Base-by-base conservation (phyloP, 495 filamentous ascomycete species). In the Penicillium silybi region DNA sequence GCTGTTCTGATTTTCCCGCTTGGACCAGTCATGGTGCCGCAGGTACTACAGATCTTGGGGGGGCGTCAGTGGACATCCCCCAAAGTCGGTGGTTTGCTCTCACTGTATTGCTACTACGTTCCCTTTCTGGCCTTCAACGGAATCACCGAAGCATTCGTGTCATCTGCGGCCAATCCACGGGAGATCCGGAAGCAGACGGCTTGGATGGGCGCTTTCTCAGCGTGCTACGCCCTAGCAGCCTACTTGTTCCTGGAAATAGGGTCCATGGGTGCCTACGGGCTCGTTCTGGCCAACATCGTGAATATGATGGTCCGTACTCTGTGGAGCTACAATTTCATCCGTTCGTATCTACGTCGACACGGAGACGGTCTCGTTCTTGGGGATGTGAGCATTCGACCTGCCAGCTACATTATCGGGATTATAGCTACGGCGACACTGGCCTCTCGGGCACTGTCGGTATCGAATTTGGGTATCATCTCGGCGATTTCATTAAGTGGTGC, bases 71-170 rank as follows among this genome's bases (percentile, higher is more conserved):
- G 93, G 93, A 60, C 73, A 3, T 73, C 75, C 11, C 73, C 80
- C 2, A 76, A 80, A 35, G 78, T 85, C 7, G 82, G 80, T 34
- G 81, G 82, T n/a, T 81, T 91, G 5, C 74, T 98, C 9, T 79
- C 87, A 0, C 75, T 78, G 1, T 98, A 96, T 70, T 91, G 87
- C 69, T 89, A 87, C 62, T 96, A 96, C 65, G 89, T 99, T 52
- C 93, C 93, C 15, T 80, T 97, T 6, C 74, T 99, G 1, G 95
- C 91, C 1, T 68, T 95, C 54, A 99, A 99, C 62, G 93, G 93
- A 37, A 83, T 97, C 25, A 81, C 85, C 2, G 93, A 99, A 70
- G 89, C 92, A 0, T 97, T 97, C 53, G 90, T 97, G 10, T 83
- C 90, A 6, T 87, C 88, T 19, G 86, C 92, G 18, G 92, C 93